Evolutionary conservation across 2,329 filamentous ascomycete genomes (phyloP).

Genomic region (Nothopassalora personata): DNA sequence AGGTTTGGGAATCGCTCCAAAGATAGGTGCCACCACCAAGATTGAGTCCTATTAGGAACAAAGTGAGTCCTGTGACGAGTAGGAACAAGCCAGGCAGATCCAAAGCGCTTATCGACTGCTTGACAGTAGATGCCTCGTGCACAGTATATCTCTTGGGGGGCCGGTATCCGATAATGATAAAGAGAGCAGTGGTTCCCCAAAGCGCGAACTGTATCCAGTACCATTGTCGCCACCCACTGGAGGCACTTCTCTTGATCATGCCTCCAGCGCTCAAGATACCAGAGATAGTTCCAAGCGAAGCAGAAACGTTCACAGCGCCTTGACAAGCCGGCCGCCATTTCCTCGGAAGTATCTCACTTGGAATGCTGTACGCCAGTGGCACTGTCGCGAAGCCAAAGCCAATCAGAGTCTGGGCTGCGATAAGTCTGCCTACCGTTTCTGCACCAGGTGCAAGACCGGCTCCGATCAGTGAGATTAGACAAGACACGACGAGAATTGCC

Average conservation of each 20-base stretch:
- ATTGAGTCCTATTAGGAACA: constrained; percentile 27
- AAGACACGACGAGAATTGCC: constrained; percentile 10
- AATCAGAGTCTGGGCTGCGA: constrained; percentile 13
- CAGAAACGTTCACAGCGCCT: background rate
- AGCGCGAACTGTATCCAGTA: constrained; percentile 18
- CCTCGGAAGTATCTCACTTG: constrained; percentile 17
- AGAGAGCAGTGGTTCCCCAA: constrained; percentile 12
- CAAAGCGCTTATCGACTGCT: constrained; percentile 12
- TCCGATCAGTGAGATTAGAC: constrained; percentile 12
- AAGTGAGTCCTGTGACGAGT: constrained; percentile 16
- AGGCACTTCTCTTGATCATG: constrained; percentile 1
- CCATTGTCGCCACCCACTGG: constrained; percentile 14
- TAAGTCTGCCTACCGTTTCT: constrained; percentile 8
- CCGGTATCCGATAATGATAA: constrained; percentile 15
- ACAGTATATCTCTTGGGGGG: constrained; percentile 14
- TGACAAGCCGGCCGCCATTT: constrained; percentile 10
- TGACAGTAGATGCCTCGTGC: constrained; percentile 8
- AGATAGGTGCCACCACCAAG: constrained; percentile 32
- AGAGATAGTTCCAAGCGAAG: constrained; percentile 4
- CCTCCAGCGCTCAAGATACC: constrained; percentile 4
- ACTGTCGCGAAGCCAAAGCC: constrained; percentile 16
- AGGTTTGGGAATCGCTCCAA: constrained; percentile 31
- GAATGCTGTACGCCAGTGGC: constrained; percentile 13
- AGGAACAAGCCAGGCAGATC: constrained; percentile 18
- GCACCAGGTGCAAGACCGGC: constrained; percentile 16